Base-by-base conservation (phyloP, 768 basidiomycete species). In the Leucosporidium scottii region DNA sequence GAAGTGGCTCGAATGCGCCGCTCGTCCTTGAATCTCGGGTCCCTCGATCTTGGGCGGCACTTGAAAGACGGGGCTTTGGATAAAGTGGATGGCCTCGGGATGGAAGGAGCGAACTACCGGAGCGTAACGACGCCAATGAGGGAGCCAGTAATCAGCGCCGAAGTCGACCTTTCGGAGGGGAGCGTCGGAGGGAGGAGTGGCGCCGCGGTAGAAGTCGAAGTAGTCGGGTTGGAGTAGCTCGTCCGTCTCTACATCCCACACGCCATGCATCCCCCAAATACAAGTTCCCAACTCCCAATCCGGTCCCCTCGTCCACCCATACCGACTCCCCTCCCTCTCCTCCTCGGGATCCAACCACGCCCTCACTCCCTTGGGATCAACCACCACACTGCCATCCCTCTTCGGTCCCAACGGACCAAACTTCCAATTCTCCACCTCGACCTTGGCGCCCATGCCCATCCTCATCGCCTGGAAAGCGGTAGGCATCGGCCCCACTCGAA, bases 61-160 rank as follows among this genome's bases (percentile, higher is more conserved):
- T 0, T 85, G 86, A 75, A 97, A 97, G 1, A 98, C 91, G 9
- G 93, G 90, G 0, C 91, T 89, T 67, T 93, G 90, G 56, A 94
- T 81, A 75, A 98, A 94, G n/a, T 87, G 81, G 71, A 97, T 93
- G 12, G 89, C 86, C 61, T 87, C 85, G 0, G 88, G 87, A 75
- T 97, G 92, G 8, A 84, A 77, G 7, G 78, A 59, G 1, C 91
- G 84, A 50, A 93, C 85, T 21, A 85, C 82, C 2, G 75, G 70
- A 1, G 84, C 78, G 69, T 84, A 92, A 12, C 77, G 78, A 30
- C 81, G 77, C 79, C 84, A 86, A 75, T 91, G 89, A 1, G 87
- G 84, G 47, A 83, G 82, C 86, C 91, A 92, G 76, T 87, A 93
- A 73, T 93, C 87, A 4, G 80, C 74, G 61, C 90, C 83, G 75